Evolutionary conservation across 805 yeast species (phyloP), one percentile per base, ranked within the genome.

Genomic region (Wickerhamiella vanderwaltii): DNA sequence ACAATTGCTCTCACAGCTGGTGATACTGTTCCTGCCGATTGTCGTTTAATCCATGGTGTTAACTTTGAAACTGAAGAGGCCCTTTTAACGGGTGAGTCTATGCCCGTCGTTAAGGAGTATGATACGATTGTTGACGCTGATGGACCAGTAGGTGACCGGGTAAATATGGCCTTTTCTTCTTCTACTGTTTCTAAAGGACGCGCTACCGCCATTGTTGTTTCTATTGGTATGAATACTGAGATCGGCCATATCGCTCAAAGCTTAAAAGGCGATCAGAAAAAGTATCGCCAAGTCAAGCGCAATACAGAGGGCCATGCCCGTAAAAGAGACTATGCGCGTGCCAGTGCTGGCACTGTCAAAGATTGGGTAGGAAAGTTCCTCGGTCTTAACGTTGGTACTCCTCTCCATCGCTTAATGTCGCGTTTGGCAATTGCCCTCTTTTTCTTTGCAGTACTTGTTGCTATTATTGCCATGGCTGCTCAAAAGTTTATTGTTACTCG

Each of bases 171-270:
- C 1, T 86, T 73, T 56, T 85, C 87, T 95, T 96, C 96, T 35
- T 87, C 96, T 4, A 66, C 87, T 51, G 95, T 87, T 4, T 75
- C 94, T 53, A 94, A 85, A 57, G 97, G 97, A 19, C 87, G 81
- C 55, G 97, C 95, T n/a, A 57, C 80, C 2, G 97, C 96, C 47
- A 70, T 87, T 33, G 97, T 87, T 17, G 72, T 88, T 30, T 93
- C 86, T 6, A 88, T 95, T 3, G 93, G 94, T 29, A 67, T 72
- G 30, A 72, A 76, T 48, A 87, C 97, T 3, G 95, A 88, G 30
- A 84, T 87, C 62, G 97, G 97, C 41, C 68, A 79, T 31, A 95
- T 87, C 12, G 88, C 85, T 56, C 29, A 23, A 9, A 38, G 41
- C 6, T 61, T 78, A 35, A 62, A 67, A 45, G 67, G 67, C 28